These are phyloP conservation scores for Galerina marginata DNA, from an alignment of 768 basidiomycete genomes.

Conservation along the genomic window DNA sequence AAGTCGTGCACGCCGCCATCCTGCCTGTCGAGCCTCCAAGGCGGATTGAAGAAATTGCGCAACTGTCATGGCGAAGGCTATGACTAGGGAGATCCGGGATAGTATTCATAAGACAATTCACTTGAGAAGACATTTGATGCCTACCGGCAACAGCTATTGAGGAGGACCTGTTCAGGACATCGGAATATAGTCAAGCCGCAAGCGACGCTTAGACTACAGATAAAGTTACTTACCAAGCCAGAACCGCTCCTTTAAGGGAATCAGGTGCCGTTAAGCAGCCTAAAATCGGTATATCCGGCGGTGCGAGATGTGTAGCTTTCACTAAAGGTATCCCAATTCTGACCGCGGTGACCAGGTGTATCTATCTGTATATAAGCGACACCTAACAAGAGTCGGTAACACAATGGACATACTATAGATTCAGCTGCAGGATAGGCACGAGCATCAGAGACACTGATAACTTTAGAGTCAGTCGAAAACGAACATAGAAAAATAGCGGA, in stretches of 20 bases:
- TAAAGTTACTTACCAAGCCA: not conserved
- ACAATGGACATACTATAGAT: not conserved
- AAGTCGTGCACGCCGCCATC: not conserved
- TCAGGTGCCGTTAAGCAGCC: not conserved
- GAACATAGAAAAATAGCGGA: not conserved
- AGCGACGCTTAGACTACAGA: not conserved
- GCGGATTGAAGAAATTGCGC: constrained; percentile 4
- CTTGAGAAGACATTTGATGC: not conserved
- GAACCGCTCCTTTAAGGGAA: not conserved
- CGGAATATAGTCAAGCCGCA: not conserved
- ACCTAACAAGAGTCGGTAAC: not conserved
- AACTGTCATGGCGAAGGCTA: constrained; percentile 1
- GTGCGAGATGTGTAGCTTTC: not conserved
- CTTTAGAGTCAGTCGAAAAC: not conserved
- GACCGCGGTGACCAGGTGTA: not conserved
- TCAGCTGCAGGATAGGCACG: not conserved
- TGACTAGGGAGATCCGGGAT: not conserved
- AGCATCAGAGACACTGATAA: not conserved
- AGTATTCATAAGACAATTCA: not conserved
- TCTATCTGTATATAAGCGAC: not conserved
- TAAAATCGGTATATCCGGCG: not conserved
- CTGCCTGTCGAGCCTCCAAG: not conserved
- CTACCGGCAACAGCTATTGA: not conserved
- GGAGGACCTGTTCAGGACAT: not conserved
- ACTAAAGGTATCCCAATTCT: not conserved